These are phyloP conservation scores for Penicillium aurantiogriseum DNA, from an alignment of 2,329 filamentous ascomycete species.

Conservation along the genomic window DNA sequence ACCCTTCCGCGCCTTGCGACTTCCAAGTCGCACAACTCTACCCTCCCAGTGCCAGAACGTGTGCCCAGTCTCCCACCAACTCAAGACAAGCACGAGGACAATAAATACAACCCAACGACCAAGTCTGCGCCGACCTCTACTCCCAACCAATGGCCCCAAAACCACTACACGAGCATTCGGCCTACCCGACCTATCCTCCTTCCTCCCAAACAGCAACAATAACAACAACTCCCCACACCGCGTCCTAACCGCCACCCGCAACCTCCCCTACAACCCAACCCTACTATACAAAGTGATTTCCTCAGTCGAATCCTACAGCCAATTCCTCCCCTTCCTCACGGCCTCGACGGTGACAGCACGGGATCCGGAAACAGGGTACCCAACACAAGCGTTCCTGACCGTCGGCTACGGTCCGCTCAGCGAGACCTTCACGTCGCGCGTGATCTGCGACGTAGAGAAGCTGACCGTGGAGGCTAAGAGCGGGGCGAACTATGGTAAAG, in stretches of 20 bases:
- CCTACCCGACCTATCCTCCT: slow-evolving; percentile 31
- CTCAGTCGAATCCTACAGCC: slow-evolving; percentile 78
- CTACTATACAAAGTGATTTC: slow-evolving; percentile 82
- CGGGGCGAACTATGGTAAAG: slow-evolving; percentile 41
- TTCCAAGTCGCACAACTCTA: slow-evolving; percentile 13
- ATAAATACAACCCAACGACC: slow-evolving; percentile 16
- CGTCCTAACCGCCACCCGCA: slow-evolving; percentile 69
- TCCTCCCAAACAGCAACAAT: slow-evolving; percentile 25
- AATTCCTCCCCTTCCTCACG: slow-evolving; percentile 90
- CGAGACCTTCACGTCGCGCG: slow-evolving; percentile 76
- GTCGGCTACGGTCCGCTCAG: slow-evolving; percentile 82
- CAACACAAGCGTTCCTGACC: slow-evolving; percentile 72
- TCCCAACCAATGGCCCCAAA: slow-evolving; percentile 6
- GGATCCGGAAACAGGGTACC: slow-evolving; percentile 55
- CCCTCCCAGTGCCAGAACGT: background rate
- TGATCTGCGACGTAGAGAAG: slow-evolving; percentile 70
- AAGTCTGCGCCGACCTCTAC: background rate
- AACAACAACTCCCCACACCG: slow-evolving; percentile 52
- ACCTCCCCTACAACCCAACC: slow-evolving; percentile 68
- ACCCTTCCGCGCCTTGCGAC: slow-evolving; percentile 11
- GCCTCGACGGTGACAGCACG: slow-evolving; percentile 73
- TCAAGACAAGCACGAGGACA: slow-evolving; percentile 3
- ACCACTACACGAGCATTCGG: slow-evolving; percentile 21
- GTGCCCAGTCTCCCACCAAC: background rate
- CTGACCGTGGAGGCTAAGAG: slow-evolving; percentile 69